Base-by-base conservation (phyloP, 1,284 basidiomycete genomes). In the Trichosporon inkin region DNA sequence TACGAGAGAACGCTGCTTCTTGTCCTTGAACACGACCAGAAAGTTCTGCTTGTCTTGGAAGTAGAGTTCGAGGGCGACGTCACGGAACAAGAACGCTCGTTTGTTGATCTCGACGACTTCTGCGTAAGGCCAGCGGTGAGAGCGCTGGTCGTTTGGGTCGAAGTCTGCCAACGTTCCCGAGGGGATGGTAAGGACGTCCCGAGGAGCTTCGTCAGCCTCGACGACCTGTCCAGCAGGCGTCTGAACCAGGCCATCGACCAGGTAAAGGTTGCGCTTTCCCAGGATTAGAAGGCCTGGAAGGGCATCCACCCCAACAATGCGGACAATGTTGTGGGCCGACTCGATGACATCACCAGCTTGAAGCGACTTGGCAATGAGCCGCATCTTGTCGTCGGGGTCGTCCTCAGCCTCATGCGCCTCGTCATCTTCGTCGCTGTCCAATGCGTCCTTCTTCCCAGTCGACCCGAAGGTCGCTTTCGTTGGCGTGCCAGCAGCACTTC, bases 181-280 rank as follows among this genome's bases (percentile, higher is more conserved):
- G 7, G 92, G 87, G 41, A 94, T 87, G 60, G 90, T 89, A 67
- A 93, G 85, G 40, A 95, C 80, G 54, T 87, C 85, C 64, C 85
- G 84, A 0, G 92, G 90, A 2, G 92, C 92, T 67, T 95, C 90
- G 65, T 84, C 85, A 1, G 89, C 90, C 68, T 93, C 90, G 53
- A 96, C 87, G 37, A 97, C 85, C 73, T 95, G 92, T 0, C 92
- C 92, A 47, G 87, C 85, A 10, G 88, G 84, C 56, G 86, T 88
- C 74, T 95, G 89, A 14, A 95, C 88, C n/a, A 96, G 81, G 6
- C 93, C 92, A 70, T 97, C 92, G 14, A 97, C 80, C 80, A 97
- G 88, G 69, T 97, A 97, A 7, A 97, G 77, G 70, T 93, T 89
- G 4, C 85, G 87, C 55, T 83, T 83, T 16, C 92, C 93, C 24